These are phyloP conservation scores for Xylariaceae sp. DNA, from an alignment of 2,329 filamentous ascomycete genomes.

Conservation along the genomic window DNA sequence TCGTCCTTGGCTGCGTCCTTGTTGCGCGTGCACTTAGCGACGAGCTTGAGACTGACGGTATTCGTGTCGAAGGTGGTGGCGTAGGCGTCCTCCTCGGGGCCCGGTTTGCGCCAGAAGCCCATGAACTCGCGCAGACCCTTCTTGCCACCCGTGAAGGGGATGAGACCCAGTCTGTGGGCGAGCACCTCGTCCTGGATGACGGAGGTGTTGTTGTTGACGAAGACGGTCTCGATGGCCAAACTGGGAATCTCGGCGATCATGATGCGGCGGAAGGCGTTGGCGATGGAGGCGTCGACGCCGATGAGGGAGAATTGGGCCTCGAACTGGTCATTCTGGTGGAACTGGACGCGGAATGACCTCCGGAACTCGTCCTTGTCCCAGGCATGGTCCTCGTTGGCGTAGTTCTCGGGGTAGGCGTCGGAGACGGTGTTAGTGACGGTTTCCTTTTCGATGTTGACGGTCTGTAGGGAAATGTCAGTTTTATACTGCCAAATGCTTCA, in stretches of 20 bases:
- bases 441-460: constrained; percentile 81
- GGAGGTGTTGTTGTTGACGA: constrained; percentile 92
- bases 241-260: constrained; percentile 91
- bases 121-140: constrained; percentile 72
- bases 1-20: constrained; percentile 64
- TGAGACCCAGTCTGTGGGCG: constrained; percentile 79
- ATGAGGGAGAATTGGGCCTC: constrained; percentile 86
- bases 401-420: constrained; percentile 88
- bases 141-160: constrained; percentile 77
- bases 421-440: constrained; percentile 85
- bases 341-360: constrained; percentile 65
- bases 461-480: constrained; percentile 44
- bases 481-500: too few relatives aligned
- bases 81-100: constrained; percentile 55
- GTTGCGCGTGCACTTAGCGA: constrained; percentile 77
- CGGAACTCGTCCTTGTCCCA: constrained; percentile 74
- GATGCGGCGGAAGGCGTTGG: constrained; percentile 96
- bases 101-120: constrained; percentile 72
- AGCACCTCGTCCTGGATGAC: constrained; percentile 98
- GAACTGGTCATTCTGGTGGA: constrained; percentile 74
- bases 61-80: constrained; percentile 71
- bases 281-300: constrained; percentile 84
- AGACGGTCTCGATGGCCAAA: constrained; percentile 89
- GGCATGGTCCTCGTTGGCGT: constrained; percentile 76
- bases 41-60: constrained; percentile 72